Evolutionary conservation across 2,329 filamentous ascomycete species (phyloP).

Genomic region (Davidsoniella neocaledoniae): DNA sequence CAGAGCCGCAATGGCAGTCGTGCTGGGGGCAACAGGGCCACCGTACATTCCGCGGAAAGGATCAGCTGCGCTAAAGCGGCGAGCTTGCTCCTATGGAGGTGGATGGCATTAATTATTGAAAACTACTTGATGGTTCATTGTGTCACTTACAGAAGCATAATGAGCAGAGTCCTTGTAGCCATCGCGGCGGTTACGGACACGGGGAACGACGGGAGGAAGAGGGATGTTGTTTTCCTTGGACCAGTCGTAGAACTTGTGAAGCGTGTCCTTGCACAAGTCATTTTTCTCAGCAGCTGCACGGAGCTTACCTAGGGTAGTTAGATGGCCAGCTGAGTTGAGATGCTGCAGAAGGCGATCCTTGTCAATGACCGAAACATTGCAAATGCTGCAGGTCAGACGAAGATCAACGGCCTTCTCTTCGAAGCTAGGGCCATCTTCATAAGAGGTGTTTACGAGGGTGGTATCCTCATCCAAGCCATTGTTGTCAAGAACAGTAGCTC

Average conservation of each 20-base stretch:
- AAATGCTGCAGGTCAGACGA: constrained; percentile 3
- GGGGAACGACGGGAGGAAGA: not conserved
- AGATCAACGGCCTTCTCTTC: not conserved
- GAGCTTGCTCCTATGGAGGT: constrained; percentile 5
- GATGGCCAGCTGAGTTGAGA: constrained; percentile 1
- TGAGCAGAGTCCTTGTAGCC: constrained; percentile 8
- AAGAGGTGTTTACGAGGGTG: constrained; percentile 4
- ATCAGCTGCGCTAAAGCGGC: constrained; percentile 6
- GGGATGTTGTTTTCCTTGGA: constrained; percentile 1
- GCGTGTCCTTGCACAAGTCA: not conserved
- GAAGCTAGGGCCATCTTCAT: not conserved
- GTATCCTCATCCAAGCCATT: constrained; percentile 2
- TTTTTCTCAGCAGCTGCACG: not conserved
- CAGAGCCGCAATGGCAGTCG: not conserved
- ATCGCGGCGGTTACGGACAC: constrained; percentile 6
- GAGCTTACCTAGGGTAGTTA: not conserved
- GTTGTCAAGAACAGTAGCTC: no score
- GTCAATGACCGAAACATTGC: constrained; percentile 2
- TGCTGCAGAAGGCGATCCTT: constrained; percentile 1
- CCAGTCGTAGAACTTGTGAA: constrained; percentile 8
- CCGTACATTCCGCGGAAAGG: constrained; percentile 12
- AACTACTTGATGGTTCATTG: not conserved
- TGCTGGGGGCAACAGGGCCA: not conserved
- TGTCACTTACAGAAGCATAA: constrained; percentile 6
- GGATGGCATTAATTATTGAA: not conserved